Evolutionary conservation across 805 yeast genomes (phyloP).

Genomic region (Metschnikowia drakensbergensis): DNA sequence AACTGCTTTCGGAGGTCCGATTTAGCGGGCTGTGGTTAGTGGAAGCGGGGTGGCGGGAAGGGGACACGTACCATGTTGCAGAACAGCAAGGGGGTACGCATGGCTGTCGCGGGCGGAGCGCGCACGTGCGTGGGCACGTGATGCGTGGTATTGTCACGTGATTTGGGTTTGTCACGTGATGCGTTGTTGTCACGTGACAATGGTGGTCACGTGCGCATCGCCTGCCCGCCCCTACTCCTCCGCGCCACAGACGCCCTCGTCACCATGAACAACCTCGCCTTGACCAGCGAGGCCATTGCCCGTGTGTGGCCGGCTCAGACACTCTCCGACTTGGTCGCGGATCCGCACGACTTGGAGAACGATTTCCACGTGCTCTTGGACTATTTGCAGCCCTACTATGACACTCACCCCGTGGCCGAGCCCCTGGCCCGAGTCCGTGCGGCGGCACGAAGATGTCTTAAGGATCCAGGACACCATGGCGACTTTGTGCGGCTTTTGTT

Average conservation of each 20-base stretch:
- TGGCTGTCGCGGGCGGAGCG: background rate
- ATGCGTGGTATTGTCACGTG: background rate
- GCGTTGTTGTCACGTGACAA: background rate
- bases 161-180: background rate
- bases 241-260: background rate
- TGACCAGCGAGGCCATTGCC: conserved; percentile 10
- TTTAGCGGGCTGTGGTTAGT: conserved; percentile 12
- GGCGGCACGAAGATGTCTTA: conserved; percentile 36
- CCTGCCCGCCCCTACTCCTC: no score
- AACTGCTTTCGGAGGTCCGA: conserved; percentile 30
- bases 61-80: background rate
- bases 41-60: background rate
- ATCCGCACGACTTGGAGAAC: conserved; percentile 28
- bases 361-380: conserved; percentile 31
- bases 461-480: conserved; percentile 29
- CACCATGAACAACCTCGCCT: background rate
- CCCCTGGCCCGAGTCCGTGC: conserved; percentile 34
- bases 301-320: conserved; percentile 10
- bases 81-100: background rate
- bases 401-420: conserved; percentile 19
- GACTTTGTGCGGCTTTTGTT: conserved; percentile 32
- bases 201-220: background rate
- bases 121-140: background rate
- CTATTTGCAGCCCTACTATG: conserved; percentile 31
- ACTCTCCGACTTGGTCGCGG: conserved; percentile 14